phyloP scores from a whole-genome alignment of 192 early-diverging fungal genomes.

The Coemansia sp. region DNA sequence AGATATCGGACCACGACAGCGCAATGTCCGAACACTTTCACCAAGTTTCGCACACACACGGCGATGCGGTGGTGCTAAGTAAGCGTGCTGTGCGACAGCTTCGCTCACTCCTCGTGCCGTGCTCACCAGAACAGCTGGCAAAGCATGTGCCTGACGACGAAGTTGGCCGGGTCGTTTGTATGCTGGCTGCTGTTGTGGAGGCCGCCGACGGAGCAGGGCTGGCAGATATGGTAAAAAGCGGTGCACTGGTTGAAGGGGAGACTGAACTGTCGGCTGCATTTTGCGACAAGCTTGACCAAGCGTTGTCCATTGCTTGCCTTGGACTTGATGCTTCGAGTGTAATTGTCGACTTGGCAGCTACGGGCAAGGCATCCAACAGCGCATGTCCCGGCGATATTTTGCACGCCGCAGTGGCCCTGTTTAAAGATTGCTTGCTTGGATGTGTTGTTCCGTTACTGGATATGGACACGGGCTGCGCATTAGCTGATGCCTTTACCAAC shows the following conservation, averaged over 20 bases:
- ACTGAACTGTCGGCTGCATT: constrained; percentile 23
- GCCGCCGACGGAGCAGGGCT: constrained; percentile 27
- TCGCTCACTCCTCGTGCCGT: constrained; percentile 21
- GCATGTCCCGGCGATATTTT: constrained; percentile 37
- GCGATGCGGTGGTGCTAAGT: constrained; percentile 15
- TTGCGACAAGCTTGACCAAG: constrained; percentile 24
- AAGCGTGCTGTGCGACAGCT: constrained; percentile 34
- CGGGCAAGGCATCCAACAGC: constrained; percentile 30
- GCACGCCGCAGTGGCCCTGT: constrained; percentile 26
- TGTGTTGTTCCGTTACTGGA: constrained; percentile 46
- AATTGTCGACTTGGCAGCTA: constrained; percentile 25
- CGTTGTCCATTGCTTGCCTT: constrained; percentile 24
- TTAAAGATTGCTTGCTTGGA: constrained; percentile 46
- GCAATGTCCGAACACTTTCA: constrained; percentile 12
- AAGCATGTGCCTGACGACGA: constrained; percentile 20
- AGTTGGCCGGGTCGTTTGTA: constrained; percentile 24
- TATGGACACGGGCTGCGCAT: constrained; percentile 16
- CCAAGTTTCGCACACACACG: constrained; percentile 6
- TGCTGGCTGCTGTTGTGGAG: constrained; percentile 37
- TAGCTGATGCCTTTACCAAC: constrained; percentile 17
- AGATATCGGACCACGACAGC: constrained; percentile 3
- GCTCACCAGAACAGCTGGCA: constrained; percentile 20
- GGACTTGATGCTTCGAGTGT: constrained; percentile 45
- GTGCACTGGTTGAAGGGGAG: constrained; percentile 20
- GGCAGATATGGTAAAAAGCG: constrained; percentile 40